These are phyloP conservation scores for Nidularia pulvinata DNA, from an alignment of 768 basidiomycete species.

Conservation along the genomic window DNA sequence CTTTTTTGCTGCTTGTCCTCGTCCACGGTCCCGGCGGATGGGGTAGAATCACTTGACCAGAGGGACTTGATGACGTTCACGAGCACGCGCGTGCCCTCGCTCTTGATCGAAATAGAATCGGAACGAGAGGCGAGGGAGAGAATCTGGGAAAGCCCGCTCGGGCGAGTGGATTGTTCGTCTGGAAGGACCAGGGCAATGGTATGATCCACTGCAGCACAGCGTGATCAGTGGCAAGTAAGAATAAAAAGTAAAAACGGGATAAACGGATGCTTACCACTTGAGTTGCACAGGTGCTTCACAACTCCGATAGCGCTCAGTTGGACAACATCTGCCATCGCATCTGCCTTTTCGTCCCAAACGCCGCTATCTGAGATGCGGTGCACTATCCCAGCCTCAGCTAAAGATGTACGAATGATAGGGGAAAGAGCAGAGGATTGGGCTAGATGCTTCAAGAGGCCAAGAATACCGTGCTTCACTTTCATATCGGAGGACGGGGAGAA, in stretches of 20 bases:
- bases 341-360: slow-evolving; percentile 71
- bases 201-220: slow-evolving; percentile 33
- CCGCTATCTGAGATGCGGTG: slow-evolving; percentile 58
- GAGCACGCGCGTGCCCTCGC: slow-evolving; percentile 87
- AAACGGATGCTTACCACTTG: slow-evolving; percentile 51
- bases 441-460: slow-evolving; percentile 87
- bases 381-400: slow-evolving; percentile 66
- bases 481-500: slow-evolving; percentile 61
- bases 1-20: slow-evolving; percentile 35
- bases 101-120: slow-evolving; percentile 80
- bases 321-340: slow-evolving; percentile 81
- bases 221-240: background rate
- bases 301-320: slow-evolving; percentile 89
- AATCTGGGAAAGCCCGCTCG: slow-evolving; percentile 65
- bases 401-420: slow-evolving; percentile 50
- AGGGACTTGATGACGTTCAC: slow-evolving; percentile 85
- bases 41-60: slow-evolving; percentile 52
- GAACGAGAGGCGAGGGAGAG: slow-evolving; percentile 77
- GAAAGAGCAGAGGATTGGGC: slow-evolving; percentile 68
- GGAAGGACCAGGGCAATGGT: slow-evolving; percentile 54
- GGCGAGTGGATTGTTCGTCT: slow-evolving; percentile 17
- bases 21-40: slow-evolving; percentile 4
- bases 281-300: slow-evolving; percentile 85
- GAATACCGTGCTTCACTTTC: slow-evolving; percentile 87
- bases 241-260: background rate